phyloP scores from a whole-genome alignment of 345 rosid genomes.

The Boechera divaricarpa region DNA sequence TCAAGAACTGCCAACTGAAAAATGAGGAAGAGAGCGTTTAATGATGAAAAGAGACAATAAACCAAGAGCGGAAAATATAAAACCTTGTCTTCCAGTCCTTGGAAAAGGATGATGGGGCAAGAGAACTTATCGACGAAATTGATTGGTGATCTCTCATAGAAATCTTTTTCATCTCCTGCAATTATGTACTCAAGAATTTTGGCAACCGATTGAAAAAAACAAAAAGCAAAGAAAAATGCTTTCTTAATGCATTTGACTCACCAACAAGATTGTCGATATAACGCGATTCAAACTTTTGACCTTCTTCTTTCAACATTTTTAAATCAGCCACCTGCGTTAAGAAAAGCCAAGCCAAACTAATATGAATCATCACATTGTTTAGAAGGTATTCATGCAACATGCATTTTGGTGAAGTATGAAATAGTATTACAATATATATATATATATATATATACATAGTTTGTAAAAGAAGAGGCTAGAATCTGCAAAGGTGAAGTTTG shows the following conservation, averaged over 20 bases:
- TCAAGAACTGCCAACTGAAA: neutral
- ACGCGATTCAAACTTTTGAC: constrained; percentile 88
- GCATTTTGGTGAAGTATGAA: neutral
- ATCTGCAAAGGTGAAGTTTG: neutral
- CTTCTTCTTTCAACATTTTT: constrained; percentile 78
- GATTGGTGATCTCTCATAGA: constrained; percentile 82
- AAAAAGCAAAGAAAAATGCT: constrained; percentile 9
- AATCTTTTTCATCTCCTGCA: constrained; percentile 76
- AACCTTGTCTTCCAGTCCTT: constrained; percentile 97
- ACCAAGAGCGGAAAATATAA: neutral
- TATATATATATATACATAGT: neutral
- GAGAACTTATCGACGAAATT: constrained; percentile 85
- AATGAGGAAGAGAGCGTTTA: neutral
- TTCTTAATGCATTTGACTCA: constrained; percentile 42
- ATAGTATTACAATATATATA: neutral
- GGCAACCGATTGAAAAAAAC: constrained; percentile 13
- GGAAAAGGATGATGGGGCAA: constrained; percentile 93
- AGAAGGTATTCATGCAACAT: neutral
- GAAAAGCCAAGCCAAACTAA: constrained; percentile 15
- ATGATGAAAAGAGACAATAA: neutral
- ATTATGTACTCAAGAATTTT: constrained; percentile 29
- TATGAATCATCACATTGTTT: neutral
- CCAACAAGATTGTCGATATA: constrained; percentile 94
- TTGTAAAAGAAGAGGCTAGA: neutral
- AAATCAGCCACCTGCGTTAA: constrained; percentile 78